Conservation (phyloP, 176 grass and related monocot genomes). For the Saccharum officinarum region DNA sequence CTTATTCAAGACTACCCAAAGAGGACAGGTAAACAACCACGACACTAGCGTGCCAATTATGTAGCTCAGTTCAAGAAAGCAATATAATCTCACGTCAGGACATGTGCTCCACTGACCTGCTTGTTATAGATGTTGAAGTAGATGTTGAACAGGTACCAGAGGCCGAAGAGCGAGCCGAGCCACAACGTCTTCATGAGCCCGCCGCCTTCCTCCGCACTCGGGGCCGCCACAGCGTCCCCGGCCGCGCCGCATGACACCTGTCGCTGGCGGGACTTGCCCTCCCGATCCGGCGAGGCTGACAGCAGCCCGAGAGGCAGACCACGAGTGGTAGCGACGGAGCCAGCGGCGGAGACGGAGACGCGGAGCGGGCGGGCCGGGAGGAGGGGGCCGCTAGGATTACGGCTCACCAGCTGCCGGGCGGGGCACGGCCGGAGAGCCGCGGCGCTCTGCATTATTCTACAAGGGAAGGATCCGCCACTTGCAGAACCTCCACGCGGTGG, state of each 20-base stretch:
- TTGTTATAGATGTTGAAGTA: slow-evolving; percentile 93
- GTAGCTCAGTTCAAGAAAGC: no score
- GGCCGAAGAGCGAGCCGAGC: slow-evolving; percentile 57
- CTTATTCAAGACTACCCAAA: no score
- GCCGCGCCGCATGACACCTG: slow-evolving; percentile 23
- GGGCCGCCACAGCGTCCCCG: neutral
- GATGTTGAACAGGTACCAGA: slow-evolving; percentile 92
- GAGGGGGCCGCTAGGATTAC: neutral
- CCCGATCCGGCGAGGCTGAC: slow-evolving; percentile 6
- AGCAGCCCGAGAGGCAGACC: slow-evolving; percentile 9
- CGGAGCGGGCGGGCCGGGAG: slow-evolving; percentile 6
- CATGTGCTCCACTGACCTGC: slow-evolving; percentile 42
- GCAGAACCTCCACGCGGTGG: no score
- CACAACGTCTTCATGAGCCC: slow-evolving; percentile 42
- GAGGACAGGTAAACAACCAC: no score
- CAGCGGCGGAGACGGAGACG: neutral
- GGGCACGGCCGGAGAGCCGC: slow-evolving; percentile 45
- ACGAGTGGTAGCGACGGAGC: neutral
- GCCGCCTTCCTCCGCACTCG: neutral
- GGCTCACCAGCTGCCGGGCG: neutral
- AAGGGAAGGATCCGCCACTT: no score
- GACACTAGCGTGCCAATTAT: no score
- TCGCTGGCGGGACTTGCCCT: neutral
- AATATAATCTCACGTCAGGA: no score
- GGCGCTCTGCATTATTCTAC: slow-evolving; percentile 41